Evolutionary conservation across 192 early-diverging fungal genomes (phyloP).

Genomic region (Umbelopsis sp.): DNA sequence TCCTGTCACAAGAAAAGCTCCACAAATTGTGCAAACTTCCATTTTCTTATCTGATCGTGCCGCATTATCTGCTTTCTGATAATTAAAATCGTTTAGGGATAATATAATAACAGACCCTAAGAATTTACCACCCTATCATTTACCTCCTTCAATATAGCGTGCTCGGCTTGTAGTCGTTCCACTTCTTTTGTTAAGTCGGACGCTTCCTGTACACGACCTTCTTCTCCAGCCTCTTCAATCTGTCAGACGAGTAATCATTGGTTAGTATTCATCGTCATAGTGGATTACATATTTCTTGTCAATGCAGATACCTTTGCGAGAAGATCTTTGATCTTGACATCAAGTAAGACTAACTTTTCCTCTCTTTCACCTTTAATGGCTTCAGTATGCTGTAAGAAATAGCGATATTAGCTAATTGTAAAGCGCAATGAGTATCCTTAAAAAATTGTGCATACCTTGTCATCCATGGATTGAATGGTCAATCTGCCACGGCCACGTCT

Average conservation of each 20-base stretch:
- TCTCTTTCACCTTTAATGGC: constrained; percentile 76
- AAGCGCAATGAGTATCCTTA: neutral
- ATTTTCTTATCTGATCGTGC: constrained; percentile 68
- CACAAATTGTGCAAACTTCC: constrained; percentile 84
- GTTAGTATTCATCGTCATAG: neutral
- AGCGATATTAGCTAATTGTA: neutral
- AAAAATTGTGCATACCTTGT: constrained; percentile 44
- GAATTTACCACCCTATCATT: constrained; percentile 13
- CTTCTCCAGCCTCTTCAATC: constrained; percentile 74
- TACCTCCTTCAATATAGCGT: constrained; percentile 58
- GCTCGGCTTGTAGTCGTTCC: constrained; percentile 68
- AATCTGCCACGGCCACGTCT: constrained; percentile 68
- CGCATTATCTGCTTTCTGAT: constrained; percentile 18
- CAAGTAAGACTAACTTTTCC: constrained; percentile 77
- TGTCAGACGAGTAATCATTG: constrained; percentile 20
- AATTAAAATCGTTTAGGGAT: neutral
- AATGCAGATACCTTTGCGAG: constrained; percentile 46
- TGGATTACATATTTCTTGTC: neutral
- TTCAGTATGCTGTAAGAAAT: constrained; percentile 50
- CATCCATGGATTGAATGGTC: constrained; percentile 60
- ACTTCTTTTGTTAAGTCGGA: constrained; percentile 60
- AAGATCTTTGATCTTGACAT: constrained; percentile 75
- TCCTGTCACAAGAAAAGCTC: constrained; percentile 81
- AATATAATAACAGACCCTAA: neutral
- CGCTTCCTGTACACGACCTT: constrained; percentile 76